A percentile compares a stretch with the other conserved stretches of the same genome.
These are phyloP conservation scores for Withania somnifera DNA, from an alignment of 305 asterid species.

Conservation along the genomic window DNA sequence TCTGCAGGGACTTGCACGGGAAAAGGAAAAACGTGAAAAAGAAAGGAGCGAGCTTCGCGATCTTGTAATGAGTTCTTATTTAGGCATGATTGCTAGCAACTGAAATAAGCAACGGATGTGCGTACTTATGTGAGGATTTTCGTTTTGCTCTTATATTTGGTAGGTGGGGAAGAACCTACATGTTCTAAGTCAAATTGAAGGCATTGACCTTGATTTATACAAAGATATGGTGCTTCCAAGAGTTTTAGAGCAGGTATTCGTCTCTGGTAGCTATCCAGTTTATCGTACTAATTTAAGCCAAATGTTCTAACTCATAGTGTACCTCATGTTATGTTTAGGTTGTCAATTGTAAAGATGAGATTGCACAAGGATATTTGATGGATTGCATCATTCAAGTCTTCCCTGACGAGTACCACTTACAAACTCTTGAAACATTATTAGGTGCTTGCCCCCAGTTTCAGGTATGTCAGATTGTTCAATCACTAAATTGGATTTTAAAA, in stretches of 20 bases:
- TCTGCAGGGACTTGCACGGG: slow-evolving; percentile 92
- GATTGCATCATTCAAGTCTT: slow-evolving; percentile 98
- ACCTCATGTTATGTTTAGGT: slow-evolving; percentile 38
- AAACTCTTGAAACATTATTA: slow-evolving; percentile 85
- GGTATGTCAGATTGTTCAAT: slow-evolving; percentile 26
- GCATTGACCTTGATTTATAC: slow-evolving; percentile 93
- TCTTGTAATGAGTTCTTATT: slow-evolving; percentile 49
- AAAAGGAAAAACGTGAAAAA: slow-evolving; percentile 89
- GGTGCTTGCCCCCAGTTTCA: slow-evolving; percentile 98
- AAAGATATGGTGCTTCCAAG: slow-evolving; percentile 88
- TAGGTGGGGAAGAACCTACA: slow-evolving; percentile 99
- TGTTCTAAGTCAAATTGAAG: slow-evolving; percentile 97
- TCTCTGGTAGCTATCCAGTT: slow-evolving; percentile 9
- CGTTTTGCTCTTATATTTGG: slow-evolving; percentile 21
- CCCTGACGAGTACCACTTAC: slow-evolving; percentile 96
- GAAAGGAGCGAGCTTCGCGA: slow-evolving; percentile 98
- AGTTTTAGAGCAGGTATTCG: slow-evolving; percentile 81
- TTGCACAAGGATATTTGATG: slow-evolving; percentile 91
- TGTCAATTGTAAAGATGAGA: slow-evolving; percentile 96
- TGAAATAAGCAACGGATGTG: slow-evolving; percentile 9
- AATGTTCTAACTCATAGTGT: background rate
- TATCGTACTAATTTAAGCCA: background rate
- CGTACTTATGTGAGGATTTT: slow-evolving; percentile 17
- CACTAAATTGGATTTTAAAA: background rate
- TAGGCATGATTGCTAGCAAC: slow-evolving; percentile 4